Conservation (phyloP, 2,329 filamentous ascomycete species). For the Neofusicoccum ribis region DNA sequence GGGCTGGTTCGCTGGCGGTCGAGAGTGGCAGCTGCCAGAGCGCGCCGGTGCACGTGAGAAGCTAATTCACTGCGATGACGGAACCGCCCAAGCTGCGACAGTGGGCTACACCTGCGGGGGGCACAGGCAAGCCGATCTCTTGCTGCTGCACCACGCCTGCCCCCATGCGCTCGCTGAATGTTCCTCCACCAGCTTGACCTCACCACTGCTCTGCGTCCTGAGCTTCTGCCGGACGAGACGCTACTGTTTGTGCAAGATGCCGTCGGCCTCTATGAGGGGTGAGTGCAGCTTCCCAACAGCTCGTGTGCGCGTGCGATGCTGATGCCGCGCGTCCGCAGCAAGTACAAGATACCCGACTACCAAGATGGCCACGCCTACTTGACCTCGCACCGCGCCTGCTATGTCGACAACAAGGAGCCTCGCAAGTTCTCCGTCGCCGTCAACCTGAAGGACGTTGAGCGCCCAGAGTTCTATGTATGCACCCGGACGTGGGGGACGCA, state of each 20-base stretch:
- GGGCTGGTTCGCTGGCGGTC: neutral
- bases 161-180: slow-evolving; percentile 71
- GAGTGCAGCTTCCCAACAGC: slow-evolving; percentile 40
- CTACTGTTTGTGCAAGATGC: slow-evolving; percentile 96
- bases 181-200: slow-evolving; percentile 95
- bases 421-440: slow-evolving; percentile 81
- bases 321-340: slow-evolving; percentile 54
- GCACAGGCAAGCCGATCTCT: neutral
- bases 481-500: neutral
- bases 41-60: neutral
- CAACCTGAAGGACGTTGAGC: slow-evolving; percentile 87
- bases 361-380: slow-evolving; percentile 96
- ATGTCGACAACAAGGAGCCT: slow-evolving; percentile 85
- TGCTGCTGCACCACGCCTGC: neutral
- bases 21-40: neutral
- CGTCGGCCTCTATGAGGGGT: slow-evolving; percentile 97
- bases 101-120: slow-evolving; percentile 1
- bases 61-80: slow-evolving; percentile 10
- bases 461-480: slow-evolving; percentile 81
- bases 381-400: slow-evolving; percentile 93
- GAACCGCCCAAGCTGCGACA: neutral
- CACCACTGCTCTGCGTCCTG: slow-evolving; percentile 92
- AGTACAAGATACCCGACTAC: slow-evolving; percentile 90
- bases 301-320: slow-evolving; percentile 10
- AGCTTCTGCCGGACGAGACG: slow-evolving; percentile 88